These are phyloP conservation scores for Quercus tomentella DNA, from an alignment of 331 rosid genomes.

Conservation along the genomic window DNA sequence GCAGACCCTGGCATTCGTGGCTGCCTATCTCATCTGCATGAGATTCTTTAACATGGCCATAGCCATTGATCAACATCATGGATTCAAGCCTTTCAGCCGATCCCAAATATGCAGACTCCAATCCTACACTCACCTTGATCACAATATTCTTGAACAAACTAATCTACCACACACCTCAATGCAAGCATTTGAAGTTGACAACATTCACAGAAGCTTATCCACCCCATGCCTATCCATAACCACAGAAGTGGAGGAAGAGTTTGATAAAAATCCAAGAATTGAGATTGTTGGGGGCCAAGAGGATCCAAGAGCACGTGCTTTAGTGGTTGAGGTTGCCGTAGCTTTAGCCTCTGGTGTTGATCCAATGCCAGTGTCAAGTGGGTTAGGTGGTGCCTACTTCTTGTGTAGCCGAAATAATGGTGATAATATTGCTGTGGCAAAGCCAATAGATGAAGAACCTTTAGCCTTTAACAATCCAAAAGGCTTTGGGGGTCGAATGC, in stretches of 20 bases:
- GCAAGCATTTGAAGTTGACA: constrained; percentile 45
- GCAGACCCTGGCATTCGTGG: constrained; percentile 54
- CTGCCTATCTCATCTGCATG: constrained; percentile 46
- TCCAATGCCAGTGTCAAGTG: constrained; percentile 62
- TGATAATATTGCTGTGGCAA: constrained; percentile 70
- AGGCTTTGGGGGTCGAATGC: constrained; percentile 52
- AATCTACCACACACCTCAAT: constrained; percentile 43
- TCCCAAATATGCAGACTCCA: constrained; percentile 73
- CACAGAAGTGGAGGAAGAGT: constrained; percentile 45
- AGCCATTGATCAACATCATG: constrained; percentile 59
- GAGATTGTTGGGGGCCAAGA: constrained; percentile 62
- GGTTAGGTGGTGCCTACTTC: constrained; percentile 81
- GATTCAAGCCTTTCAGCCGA: constrained; percentile 61
- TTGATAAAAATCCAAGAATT: constrained; percentile 46
- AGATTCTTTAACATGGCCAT: constrained; percentile 73
- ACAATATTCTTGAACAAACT: constrained; percentile 34
- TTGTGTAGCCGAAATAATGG: constrained; percentile 50
- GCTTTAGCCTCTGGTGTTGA: constrained; percentile 74
- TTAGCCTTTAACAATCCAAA: constrained; percentile 70
- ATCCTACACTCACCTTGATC: constrained; percentile 70
- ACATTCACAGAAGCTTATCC: constrained; percentile 83
- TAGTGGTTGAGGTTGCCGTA: constrained; percentile 72
- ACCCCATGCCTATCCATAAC: constrained; percentile 80
- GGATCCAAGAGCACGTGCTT: constrained; percentile 49
- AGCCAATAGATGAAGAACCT: constrained; percentile 92